phyloP scores from a whole-genome alignment of 2,329 filamentous ascomycete species.

The Clonostachys rhizophaga region DNA sequence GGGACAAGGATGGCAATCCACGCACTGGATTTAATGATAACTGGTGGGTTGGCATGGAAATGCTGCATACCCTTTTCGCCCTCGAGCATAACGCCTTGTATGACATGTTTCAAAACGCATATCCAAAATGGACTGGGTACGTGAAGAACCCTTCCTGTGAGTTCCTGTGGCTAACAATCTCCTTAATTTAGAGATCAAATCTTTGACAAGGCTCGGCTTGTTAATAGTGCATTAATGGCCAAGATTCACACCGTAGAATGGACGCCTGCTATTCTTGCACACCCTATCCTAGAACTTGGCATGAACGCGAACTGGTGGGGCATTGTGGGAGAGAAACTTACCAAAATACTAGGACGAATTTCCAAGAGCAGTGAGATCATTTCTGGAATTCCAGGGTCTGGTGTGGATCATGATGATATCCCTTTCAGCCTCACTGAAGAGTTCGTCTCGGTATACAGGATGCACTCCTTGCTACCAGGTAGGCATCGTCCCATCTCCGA shows the following conservation, averaged over 20 bases:
- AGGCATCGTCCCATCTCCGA: neutral
- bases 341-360: conserved; percentile 28
- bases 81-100: conserved; percentile 40
- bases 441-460: conserved; percentile 35
- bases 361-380: conserved; percentile 7
- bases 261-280: conserved; percentile 39
- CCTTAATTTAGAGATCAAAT: conserved; percentile 29
- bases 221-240: conserved; percentile 40
- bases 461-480: conserved; percentile 31
- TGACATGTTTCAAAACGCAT: conserved; percentile 21
- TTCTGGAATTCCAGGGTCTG: conserved; percentile 11
- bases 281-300: conserved; percentile 32
- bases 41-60: conserved; percentile 40
- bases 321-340: conserved; percentile 28
- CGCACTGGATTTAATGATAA: conserved; percentile 35
- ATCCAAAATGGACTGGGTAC: conserved; percentile 17
- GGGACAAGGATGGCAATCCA: conserved; percentile 26
- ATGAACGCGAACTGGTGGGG: conserved; percentile 43
- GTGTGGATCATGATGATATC: conserved; percentile 23
- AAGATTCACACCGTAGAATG: conserved; percentile 45
- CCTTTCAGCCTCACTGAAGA: conserved; percentile 36
- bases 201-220: conserved; percentile 37
- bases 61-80: conserved; percentile 38
- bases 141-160: neutral
- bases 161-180: neutral